phyloP scores from a whole-genome alignment of 257 asterid species.

The Solanum lycopersicoides region DNA sequence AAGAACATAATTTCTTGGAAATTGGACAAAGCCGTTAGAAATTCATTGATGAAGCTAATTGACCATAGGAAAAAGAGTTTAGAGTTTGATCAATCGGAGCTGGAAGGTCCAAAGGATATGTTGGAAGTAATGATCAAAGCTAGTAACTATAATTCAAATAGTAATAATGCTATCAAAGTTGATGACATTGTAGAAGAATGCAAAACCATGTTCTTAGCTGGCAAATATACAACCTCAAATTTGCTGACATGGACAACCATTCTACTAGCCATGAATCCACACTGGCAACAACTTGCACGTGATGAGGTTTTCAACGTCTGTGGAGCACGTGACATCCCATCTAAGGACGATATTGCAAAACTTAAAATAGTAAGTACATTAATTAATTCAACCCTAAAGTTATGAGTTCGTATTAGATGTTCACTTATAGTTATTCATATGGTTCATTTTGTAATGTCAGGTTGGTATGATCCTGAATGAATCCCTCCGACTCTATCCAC shows the following conservation, averaged over 20 bases:
- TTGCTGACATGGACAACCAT: slow-evolving; percentile 89
- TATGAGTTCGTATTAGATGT: not conserved
- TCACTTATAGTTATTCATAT: not conserved
- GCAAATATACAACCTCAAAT: slow-evolving; percentile 73
- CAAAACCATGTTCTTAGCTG: slow-evolving; percentile 90
- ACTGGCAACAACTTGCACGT: slow-evolving; percentile 98
- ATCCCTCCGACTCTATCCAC: slow-evolving; percentile 79
- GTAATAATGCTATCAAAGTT: slow-evolving; percentile 10
- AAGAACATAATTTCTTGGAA: slow-evolving; percentile 78
- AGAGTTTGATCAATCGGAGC: slow-evolving; percentile 18
- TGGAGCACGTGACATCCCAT: slow-evolving; percentile 73
- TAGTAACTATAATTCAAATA: not conserved
- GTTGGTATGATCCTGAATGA: slow-evolving; percentile 75
- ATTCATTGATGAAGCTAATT: slow-evolving; percentile 54
- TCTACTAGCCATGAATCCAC: slow-evolving; percentile 84
- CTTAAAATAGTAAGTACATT: slow-evolving; percentile 56
- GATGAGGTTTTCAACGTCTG: slow-evolving; percentile 83
- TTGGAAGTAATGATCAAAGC: slow-evolving; percentile 76
- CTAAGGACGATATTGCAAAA: slow-evolving; percentile 57
- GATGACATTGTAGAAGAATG: slow-evolving; percentile 88
- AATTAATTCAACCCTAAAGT: not conserved
- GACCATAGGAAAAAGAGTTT: slow-evolving; percentile 24
- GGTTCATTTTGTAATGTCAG: slow-evolving; percentile 22
- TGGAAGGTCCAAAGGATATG: slow-evolving; percentile 61
- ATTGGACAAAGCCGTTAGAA: slow-evolving; percentile 71